Evolutionary conservation across 1,139 yeast species (phyloP).

Genomic region (Candida sanyaensis): DNA sequence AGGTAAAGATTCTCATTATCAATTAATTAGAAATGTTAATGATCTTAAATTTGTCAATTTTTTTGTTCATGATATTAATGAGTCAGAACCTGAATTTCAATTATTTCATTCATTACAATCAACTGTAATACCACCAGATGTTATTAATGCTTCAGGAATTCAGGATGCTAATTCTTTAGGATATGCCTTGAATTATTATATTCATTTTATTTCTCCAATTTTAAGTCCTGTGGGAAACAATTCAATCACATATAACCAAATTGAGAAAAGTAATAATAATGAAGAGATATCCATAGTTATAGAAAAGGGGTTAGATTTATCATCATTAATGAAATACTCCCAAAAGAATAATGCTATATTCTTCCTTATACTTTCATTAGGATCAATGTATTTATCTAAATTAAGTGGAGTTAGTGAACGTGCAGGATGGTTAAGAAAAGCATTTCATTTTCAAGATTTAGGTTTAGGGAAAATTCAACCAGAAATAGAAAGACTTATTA

Average conservation of each 20-base stretch:
- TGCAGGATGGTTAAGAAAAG: constrained; percentile 21
- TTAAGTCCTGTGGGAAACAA: constrained; percentile 27
- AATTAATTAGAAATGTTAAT: constrained; percentile 15
- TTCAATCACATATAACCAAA: constrained; percentile 15
- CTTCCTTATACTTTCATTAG: constrained; percentile 27
- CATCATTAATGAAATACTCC: constrained; percentile 25
- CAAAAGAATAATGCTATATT: constrained; percentile 25
- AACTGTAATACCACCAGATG: constrained; percentile 24
- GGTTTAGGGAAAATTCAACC: constrained; percentile 18
- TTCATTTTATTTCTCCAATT: constrained; percentile 28
- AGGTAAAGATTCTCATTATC: constrained; percentile 17
- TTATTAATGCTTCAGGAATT: constrained; percentile 9
- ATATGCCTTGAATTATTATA: constrained; percentile 28
- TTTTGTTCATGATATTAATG: constrained; percentile 15
- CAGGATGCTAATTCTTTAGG: constrained; percentile 19
- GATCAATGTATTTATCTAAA: constrained; percentile 28
- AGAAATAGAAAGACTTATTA: constrained; percentile 11
- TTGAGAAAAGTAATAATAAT: constrained; percentile 4
- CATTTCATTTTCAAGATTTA: constrained; percentile 19
- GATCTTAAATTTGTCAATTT: constrained; percentile 23
- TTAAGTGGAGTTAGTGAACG: constrained; percentile 11
- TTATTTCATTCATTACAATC: constrained; percentile 14
- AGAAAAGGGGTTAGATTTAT: constrained; percentile 26
- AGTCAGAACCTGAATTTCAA: not conserved
- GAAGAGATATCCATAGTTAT: constrained; percentile 16